phyloP scores from a whole-genome alignment of 2,329 filamentous ascomycete species.

The Rosellinia necatrix region DNA sequence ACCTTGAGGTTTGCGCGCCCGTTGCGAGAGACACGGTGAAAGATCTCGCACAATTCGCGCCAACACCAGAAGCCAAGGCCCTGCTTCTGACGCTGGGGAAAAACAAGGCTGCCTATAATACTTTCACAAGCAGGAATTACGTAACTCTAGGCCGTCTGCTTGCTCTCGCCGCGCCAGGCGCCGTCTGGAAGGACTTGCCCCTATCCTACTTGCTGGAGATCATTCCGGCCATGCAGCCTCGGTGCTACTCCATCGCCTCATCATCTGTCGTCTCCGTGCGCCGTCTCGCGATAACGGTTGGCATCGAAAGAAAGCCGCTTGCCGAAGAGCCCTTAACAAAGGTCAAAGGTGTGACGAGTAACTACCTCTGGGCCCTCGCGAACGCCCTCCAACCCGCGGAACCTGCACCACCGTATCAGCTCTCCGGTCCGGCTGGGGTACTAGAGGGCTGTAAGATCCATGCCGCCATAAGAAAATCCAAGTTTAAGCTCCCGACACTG shows the following conservation, averaged over 20 bases:
- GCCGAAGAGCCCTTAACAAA: neutral
- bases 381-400: neutral
- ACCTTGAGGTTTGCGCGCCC: neutral
- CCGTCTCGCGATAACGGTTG: neutral
- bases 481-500: neutral
- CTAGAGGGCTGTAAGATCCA: neutral
- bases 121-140: neutral
- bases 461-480: neutral
- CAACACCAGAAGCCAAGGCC: neutral
- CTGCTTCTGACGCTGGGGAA: neutral
- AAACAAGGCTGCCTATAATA: neutral
- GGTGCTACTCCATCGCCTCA: conserved; percentile 1
- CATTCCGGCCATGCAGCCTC: neutral
- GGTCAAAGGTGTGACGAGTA: neutral
- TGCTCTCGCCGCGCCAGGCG: neutral
- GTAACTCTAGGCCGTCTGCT: neutral
- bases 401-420: neutral
- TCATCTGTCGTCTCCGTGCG: neutral
- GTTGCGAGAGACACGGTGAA: neutral
- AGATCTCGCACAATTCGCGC: conserved; percentile 4
- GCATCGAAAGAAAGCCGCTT: neutral
- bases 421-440: neutral
- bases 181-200: conserved; percentile 4
- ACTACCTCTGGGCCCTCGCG: neutral
- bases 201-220: conserved; percentile 4